A percentile compares a stretch with the other conserved stretches of the same genome.
Conservation (phyloP, 345 rosid genomes). For the Corymbia maculata region DNA sequence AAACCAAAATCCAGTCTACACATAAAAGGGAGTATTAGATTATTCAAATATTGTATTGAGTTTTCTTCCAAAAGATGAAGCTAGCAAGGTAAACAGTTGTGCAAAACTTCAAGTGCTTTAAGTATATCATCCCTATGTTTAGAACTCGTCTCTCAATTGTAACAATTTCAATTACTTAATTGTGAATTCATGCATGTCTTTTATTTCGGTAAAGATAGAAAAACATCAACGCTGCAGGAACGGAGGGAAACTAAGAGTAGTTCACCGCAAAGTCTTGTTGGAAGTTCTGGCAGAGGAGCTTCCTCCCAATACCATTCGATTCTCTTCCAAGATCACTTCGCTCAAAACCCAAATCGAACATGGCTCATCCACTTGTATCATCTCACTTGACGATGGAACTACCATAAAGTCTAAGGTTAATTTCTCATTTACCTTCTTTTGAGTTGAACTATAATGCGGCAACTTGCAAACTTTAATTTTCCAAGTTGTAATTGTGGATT, state of each 20-base stretch:
- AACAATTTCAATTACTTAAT: not conserved
- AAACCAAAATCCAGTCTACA: not conserved
- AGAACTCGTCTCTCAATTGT: not conserved
- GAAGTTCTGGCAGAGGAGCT: constrained; percentile 23
- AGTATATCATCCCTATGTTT: not conserved
- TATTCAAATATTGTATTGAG: too few relatives aligned
- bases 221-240: not conserved
- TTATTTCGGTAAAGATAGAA: not conserved
- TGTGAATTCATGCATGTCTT: not conserved
- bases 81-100: not conserved
- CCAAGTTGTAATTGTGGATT: not conserved
- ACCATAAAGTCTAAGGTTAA: constrained; percentile 14
- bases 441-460: not conserved
- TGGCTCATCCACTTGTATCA: not conserved
- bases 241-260: not conserved
- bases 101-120: not conserved
- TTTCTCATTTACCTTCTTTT: not conserved
- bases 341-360: constrained; percentile 3
- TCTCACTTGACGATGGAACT: constrained; percentile 21
- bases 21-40: not conserved
- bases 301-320: constrained; percentile 14
- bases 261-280: not conserved
- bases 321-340: constrained; percentile 15
- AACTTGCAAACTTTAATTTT: not conserved
- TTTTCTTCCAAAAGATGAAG: not conserved